Conservation (phyloP, 345 rosid species). For the Lagerstroemia speciosa region DNA sequence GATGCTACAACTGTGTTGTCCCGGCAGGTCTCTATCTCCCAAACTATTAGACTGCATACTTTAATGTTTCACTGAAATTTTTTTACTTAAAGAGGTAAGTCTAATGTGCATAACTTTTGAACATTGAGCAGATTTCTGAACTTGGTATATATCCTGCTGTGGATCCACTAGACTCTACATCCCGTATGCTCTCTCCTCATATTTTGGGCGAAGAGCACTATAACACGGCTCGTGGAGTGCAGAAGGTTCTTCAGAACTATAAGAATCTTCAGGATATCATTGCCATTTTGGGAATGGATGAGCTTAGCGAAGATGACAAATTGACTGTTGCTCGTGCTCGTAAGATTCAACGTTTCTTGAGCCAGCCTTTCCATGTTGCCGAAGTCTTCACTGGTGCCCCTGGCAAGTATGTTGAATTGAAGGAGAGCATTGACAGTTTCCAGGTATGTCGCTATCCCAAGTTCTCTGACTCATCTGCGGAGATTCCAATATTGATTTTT, state of each 20-base stretch:
- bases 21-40: constrained; percentile 50
- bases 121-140: constrained; percentile 64
- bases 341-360: constrained; percentile 90
- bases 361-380: constrained; percentile 99
- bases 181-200: constrained; percentile 97
- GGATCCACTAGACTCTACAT: constrained; percentile 95
- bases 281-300: constrained; percentile 99
- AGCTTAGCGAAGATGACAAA: constrained; percentile 99
- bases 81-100: background rate
- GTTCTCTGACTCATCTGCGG: background rate
- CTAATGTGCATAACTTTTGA: background rate
- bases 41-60: background rate
- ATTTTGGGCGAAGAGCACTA: constrained; percentile 93
- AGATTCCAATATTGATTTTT: too few relatives aligned
- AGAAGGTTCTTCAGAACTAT: constrained; percentile 95
- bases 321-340: constrained; percentile 97
- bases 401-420: constrained; percentile 92
- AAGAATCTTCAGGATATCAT: constrained; percentile 98
- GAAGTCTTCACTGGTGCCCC: constrained; percentile 99
- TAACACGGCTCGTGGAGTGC: constrained; percentile 96
- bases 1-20: constrained; percentile 98
- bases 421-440: constrained; percentile 84
- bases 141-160: constrained; percentile 99
- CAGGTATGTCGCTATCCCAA: constrained; percentile 42
- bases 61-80: background rate